A percentile compares a stretch with the other conserved stretches of the same genome.
These are phyloP conservation scores for Bacidia gigantensis DNA, from an alignment of 495 filamentous ascomycete genomes.

Conservation along the genomic window DNA sequence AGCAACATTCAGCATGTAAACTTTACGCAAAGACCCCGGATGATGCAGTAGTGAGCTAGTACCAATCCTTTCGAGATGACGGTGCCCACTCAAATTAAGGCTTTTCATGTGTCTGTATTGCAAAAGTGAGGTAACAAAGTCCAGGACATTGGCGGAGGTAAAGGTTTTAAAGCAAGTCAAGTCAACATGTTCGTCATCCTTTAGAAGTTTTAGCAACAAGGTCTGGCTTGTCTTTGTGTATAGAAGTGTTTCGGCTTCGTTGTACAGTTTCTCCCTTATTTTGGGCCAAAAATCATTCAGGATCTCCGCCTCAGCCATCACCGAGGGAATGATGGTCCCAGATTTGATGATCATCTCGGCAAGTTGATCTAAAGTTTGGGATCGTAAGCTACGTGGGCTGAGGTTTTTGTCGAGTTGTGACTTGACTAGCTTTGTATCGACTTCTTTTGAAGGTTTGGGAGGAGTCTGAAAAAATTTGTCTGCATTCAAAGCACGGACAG, in stretches of 20 bases:
- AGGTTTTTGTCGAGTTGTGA: background rate
- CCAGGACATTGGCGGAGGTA: background rate
- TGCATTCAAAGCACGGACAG: background rate
- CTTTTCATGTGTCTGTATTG: no score
- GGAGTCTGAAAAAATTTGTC: background rate
- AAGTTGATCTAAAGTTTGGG: background rate
- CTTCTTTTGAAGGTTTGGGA: background rate
- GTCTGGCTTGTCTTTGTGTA: no score
- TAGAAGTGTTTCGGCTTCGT: background rate
- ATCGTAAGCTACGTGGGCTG: background rate
- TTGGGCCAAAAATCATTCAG: conserved; percentile 9
- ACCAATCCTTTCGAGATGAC: no score
- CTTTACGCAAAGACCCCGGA: no score
- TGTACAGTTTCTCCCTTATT: background rate
- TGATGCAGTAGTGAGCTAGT: no score
- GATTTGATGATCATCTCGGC: background rate
- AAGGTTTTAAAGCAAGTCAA: background rate
- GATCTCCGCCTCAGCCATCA: background rate
- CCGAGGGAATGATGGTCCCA: background rate
- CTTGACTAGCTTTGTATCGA: background rate
- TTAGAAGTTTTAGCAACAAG: background rate
- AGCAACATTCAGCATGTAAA: background rate
- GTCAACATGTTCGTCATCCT: conserved; percentile 4
- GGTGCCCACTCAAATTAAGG: no score
- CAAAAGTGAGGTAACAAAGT: background rate